phyloP scores from a whole-genome alignment of 2,329 filamentous ascomycete species.

The Nemania abortiva region DNA sequence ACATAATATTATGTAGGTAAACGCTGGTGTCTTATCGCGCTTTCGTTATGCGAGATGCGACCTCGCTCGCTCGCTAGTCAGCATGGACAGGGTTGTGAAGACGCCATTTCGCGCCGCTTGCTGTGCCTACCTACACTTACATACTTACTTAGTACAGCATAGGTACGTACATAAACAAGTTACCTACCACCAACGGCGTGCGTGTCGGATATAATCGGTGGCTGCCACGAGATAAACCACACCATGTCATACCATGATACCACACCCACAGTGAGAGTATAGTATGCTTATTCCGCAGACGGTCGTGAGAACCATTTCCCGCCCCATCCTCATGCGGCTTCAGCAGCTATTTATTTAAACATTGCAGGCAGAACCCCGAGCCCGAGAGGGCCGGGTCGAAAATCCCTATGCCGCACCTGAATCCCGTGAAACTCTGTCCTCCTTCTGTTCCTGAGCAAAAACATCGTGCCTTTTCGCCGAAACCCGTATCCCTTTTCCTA shows the following conservation, averaged over 20 bases:
- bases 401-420: neutral
- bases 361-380: neutral
- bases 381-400: neutral
- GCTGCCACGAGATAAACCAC: constrained; percentile 34
- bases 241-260: constrained; percentile 33
- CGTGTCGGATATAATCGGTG: constrained; percentile 20
- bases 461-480: neutral
- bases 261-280: constrained; percentile 1
- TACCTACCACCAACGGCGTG: neutral
- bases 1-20: neutral
- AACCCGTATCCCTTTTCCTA: neutral
- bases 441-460: neutral
- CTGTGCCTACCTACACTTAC: neutral
- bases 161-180: constrained; percentile 1
- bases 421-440: neutral
- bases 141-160: too few relatives aligned
- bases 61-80: constrained; percentile 9
- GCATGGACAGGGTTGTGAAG: constrained; percentile 20
- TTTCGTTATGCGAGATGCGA: constrained; percentile 15
- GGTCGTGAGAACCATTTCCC: constrained; percentile 2
- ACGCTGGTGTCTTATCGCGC: constrained; percentile 28
- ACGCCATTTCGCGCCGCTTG: constrained; percentile 32
- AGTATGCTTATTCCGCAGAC: neutral
- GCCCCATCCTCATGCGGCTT: neutral
- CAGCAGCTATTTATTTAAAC: neutral